A percentile compares a stretch with the other conserved stretches of the same genome.
Evolutionary conservation across 2,329 filamentous ascomycete species (phyloP).

Genomic region (Hansfordia pulvinata): DNA sequence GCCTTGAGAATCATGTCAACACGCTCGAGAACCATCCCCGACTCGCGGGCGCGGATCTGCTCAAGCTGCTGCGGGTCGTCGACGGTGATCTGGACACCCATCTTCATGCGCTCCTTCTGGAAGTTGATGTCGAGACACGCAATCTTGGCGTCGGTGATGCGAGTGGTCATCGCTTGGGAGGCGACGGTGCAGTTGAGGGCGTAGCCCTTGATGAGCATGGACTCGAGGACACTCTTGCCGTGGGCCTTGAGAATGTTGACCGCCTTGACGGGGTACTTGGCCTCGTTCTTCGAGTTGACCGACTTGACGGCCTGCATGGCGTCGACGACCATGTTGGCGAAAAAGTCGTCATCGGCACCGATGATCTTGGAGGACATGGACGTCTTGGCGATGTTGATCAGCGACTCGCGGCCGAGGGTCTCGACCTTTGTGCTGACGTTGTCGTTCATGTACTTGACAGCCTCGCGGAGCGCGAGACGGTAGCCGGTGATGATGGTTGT

Average conservation of each 20-base stretch:
- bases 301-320: slow-evolving; percentile 91
- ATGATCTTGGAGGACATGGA: slow-evolving; percentile 99
- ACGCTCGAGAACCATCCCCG: slow-evolving; percentile 83
- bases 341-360: slow-evolving; percentile 89
- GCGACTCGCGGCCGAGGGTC: slow-evolving; percentile 73
- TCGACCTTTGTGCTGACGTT: slow-evolving; percentile 96
- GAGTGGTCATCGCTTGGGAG: slow-evolving; percentile 93
- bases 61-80: slow-evolving; percentile 95
- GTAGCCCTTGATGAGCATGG: slow-evolving; percentile 86
- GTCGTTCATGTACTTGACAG: slow-evolving; percentile 97
- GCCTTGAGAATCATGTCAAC: slow-evolving; percentile 97
- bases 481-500: slow-evolving; percentile 99
- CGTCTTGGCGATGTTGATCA: slow-evolving; percentile 92
- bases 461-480: slow-evolving; percentile 85
- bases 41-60: slow-evolving; percentile 87
- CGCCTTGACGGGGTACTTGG: slow-evolving; percentile 96
- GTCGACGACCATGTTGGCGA: slow-evolving; percentile 93
- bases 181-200: slow-evolving; percentile 97
- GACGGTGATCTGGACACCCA: slow-evolving; percentile 95
- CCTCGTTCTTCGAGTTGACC: slow-evolving; percentile 78
- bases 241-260: slow-evolving; percentile 98
- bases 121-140: slow-evolving; percentile 95
- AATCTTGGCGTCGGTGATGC: slow-evolving; percentile 88
- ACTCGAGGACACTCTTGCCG: slow-evolving; percentile 83
- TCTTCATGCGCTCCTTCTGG: slow-evolving; percentile 98